Conservation (phyloP, 805 yeast genomes). For the Yarrowia phangngaensis region DNA sequence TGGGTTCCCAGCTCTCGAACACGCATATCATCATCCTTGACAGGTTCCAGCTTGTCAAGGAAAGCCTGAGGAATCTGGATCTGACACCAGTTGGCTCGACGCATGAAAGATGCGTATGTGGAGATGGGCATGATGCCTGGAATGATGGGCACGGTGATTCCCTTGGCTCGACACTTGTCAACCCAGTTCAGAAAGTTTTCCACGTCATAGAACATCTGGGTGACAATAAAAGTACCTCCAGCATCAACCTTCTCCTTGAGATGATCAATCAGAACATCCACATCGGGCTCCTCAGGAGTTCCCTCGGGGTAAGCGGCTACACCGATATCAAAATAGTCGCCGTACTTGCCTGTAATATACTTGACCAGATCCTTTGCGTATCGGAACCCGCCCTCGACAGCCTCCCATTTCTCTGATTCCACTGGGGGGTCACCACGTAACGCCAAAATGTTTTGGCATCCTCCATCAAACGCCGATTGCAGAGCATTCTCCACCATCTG, state of each 20-base stretch:
- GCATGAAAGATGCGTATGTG: constrained; percentile 85
- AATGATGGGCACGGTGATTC: constrained; percentile 79
- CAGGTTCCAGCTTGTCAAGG: constrained; percentile 64
- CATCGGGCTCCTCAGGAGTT: constrained; percentile 78
- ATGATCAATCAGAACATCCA: constrained; percentile 51
- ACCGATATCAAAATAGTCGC: constrained; percentile 88
- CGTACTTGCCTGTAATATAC: constrained; percentile 72
- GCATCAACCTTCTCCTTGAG: constrained; percentile 87
- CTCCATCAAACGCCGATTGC: constrained; percentile 77
- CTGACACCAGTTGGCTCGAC: constrained; percentile 94
- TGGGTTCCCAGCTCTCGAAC: constrained; percentile 85
- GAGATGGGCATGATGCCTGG: constrained; percentile 99
- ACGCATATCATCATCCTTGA: constrained; percentile 82
- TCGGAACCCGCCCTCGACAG: constrained; percentile 67
- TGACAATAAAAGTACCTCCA: constrained; percentile 90
- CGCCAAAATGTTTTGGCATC: constrained; percentile 93
- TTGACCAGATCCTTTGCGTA: constrained; percentile 83
- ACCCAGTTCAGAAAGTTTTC: constrained; percentile 86
- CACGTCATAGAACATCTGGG: constrained; percentile 96
- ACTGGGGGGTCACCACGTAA: constrained; percentile 93
- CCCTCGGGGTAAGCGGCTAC: constrained; percentile 98
- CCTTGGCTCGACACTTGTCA: constrained; percentile 58
- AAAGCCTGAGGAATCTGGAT: constrained; percentile 74
- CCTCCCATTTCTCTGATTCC: constrained; percentile 42
- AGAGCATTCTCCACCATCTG: constrained; percentile 79